Base-by-base conservation (phyloP, 164 flowering plant species). In the Vitis labrusca region DNA sequence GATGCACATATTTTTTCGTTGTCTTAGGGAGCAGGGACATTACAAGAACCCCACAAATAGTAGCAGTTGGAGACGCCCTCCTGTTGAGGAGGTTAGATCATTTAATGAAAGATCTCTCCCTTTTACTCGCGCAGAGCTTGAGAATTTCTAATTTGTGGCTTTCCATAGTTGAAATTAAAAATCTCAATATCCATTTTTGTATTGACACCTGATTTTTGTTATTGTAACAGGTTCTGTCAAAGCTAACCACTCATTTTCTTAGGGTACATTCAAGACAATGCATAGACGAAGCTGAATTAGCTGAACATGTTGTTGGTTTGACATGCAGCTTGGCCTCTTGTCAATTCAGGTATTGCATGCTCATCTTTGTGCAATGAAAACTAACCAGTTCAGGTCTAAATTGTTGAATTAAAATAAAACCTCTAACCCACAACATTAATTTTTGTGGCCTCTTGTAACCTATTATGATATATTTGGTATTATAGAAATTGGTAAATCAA, bases 221-320 rank as follows among this genome's bases (percentile, higher is more conserved):
- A 19, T 27, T 58, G 44, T 63, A 58, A 37, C 84, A 95, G 99
- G 89, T 74, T 51, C 70, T 93, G n/a, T 77, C 97, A 69, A 90
- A 81, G 74, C 75, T 95, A 54, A 80, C 91, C 55, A 89, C 91
- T 57, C 82, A 90, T 74, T 95, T 82, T 78, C 56, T 19, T 23
- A 75, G 79, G 64, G 94, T 93, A 16, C 99, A 87, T 80, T 90
- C 97, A 54, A 85, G 98, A 77, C 92, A 79, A 47, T 95, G 98
- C 69, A 61, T 78, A 53, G 98, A 95, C 82, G 99, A 95, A 82
- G 91, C 98, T 78, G 99, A 95, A 75, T 64, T 95, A 66, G 99
- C 99, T 70, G 99, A 95, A 52, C 99, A 95, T 80, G 80, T 93
- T 65, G 94, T 86, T 72, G 93, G 97, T 66, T 79, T 95, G 81